Conservation (phyloP, 2,329 filamentous ascomycete species). For the Orbilia blumenaviensis region DNA sequence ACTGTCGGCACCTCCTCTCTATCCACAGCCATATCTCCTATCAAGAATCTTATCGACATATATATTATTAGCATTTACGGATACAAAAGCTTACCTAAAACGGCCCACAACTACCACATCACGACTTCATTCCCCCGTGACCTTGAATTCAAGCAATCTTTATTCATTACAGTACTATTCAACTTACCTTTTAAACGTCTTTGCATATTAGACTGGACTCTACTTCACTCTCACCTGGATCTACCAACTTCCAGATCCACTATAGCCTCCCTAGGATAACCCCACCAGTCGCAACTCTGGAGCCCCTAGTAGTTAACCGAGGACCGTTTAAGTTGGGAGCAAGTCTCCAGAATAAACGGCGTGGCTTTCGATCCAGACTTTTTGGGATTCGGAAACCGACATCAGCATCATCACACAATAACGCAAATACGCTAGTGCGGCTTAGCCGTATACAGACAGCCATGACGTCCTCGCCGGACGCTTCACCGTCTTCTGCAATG, state of each 20-base stretch:
- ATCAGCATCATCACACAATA: constrained; percentile 50
- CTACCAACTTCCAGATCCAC: constrained; percentile 1
- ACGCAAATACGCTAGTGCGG: constrained; percentile 53
- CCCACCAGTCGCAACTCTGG: constrained; percentile 52
- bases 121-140: not conserved
- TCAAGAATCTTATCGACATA: not conserved
- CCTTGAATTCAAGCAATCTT: not conserved
- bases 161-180: not conserved
- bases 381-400: constrained; percentile 51
- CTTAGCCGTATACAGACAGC: constrained; percentile 53
- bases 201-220: not conserved
- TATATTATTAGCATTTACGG: not conserved
- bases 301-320: constrained; percentile 52
- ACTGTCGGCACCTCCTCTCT: not conserved
- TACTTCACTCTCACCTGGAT: not conserved
- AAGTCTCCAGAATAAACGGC: constrained; percentile 53
- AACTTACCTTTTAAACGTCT: not conserved
- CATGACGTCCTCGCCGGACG: constrained; percentile 53
- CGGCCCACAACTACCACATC: not conserved
- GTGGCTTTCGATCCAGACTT: constrained; percentile 51
- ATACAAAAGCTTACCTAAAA: not conserved
- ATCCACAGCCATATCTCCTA: not conserved
- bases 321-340: constrained; percentile 48
- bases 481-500: constrained; percentile 47
- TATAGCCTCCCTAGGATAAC: constrained; percentile 29